Base-by-base conservation (phyloP, 352 stramenopile species). In the Pythium grandisporangium region DNA sequence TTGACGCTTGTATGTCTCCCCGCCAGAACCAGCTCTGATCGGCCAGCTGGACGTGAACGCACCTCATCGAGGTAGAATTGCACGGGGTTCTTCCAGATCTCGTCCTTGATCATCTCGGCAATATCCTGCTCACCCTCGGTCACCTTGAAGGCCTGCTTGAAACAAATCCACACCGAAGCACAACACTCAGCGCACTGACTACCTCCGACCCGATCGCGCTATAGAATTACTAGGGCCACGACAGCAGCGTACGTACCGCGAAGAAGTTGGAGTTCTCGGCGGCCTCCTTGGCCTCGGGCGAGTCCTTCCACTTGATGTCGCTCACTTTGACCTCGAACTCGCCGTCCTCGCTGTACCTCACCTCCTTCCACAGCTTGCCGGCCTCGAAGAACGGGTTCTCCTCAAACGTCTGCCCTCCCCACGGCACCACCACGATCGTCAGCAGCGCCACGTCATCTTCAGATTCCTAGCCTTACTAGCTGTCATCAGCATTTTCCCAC, bases 81-180 rank as follows among this genome's bases (percentile, higher is more conserved):
- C 30, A 87, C 63, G 12, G 76, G 71, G 46, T 66, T 70, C 63
- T 84, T 87, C 73, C 67, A 90, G 5, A 85, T 29, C 25, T 90
- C 76, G 44, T 90, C 73, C 65, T 87, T 85, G 41, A 90, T 84
- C 37, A 79, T 65, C 56, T 90, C 71, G 7, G 73, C 69, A 10
- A 83, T 38, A 35, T 82, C 70, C 42, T 83, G 59, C 19, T 77
- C 63, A 5, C 54, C 66, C 2, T 84, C 69, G 12, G 61, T 70
- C 29, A 63, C 57, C n/a, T 51, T 42, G 38, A 87, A 66, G 70
- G 69, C 83, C 66, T 87, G 30, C 17, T 30, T 17, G 4, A 10
- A 30, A 48, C 10, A 37, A 22, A 17, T 6, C 38, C 12, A 19
- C 24, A 43, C 23, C n/a, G 61, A 24, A 17, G n/a, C n/a, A n/a